A percentile compares a stretch with the other conserved stretches of the same genome.
phyloP scores from a whole-genome alignment of 768 basidiomycete genomes.

The Lyophyllum atratum region DNA sequence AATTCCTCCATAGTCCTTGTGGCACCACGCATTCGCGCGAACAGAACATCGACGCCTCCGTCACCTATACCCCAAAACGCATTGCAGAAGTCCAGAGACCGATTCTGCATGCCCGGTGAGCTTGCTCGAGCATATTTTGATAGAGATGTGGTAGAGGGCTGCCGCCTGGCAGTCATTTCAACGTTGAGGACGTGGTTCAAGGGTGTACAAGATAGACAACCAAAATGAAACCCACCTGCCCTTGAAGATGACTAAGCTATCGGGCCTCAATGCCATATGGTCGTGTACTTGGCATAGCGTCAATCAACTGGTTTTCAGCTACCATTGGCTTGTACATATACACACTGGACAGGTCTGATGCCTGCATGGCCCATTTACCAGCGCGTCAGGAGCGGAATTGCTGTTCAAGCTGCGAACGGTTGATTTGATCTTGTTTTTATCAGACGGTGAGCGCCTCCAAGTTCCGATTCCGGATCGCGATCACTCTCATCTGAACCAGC shows the following conservation, averaged over 20 bases:
- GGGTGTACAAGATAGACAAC: conserved; percentile 1
- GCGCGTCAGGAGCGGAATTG: neutral
- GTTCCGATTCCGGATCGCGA: conserved; percentile 9
- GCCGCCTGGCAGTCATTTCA: conserved; percentile 71
- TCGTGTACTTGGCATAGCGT: neutral
- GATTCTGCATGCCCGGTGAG: conserved; percentile 48
- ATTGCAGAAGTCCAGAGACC: conserved; percentile 90
- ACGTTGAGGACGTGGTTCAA: conserved; percentile 11
- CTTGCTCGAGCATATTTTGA: conserved; percentile 64
- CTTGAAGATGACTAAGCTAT: conserved; percentile 12
- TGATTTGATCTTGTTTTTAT: conserved; percentile 4
- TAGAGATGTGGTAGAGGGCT: conserved; percentile 81
- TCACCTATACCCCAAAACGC: conserved; percentile 92
- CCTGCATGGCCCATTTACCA: neutral
- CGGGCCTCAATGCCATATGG: neutral
- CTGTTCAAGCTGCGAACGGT: neutral
- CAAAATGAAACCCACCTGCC: neutral
- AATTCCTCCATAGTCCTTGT: conserved; percentile 88
- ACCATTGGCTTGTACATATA: neutral
- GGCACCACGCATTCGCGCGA: conserved; percentile 87
- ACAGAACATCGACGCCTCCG: conserved; percentile 88
- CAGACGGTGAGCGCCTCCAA: neutral
- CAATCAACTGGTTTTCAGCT: neutral
- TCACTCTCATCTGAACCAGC: neutral
- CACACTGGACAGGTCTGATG: neutral